Base-by-base conservation (phyloP, 352 stramenopile species). In the Achlya hypogyna region DNA sequence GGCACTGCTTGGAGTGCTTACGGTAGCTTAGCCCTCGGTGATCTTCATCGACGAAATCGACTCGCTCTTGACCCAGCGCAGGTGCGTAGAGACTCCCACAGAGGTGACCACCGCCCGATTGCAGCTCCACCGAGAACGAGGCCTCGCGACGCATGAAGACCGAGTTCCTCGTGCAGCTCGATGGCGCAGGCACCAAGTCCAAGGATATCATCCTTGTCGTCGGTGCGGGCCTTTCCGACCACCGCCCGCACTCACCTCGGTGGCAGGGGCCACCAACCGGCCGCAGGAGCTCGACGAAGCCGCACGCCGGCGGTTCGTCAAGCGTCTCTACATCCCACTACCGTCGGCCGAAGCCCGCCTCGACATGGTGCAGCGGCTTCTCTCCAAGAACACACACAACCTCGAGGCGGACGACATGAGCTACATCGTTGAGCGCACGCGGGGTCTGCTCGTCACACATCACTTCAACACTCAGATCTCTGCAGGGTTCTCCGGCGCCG, bases 1-100 rank as follows among this genome's bases (percentile, higher is more conserved):
- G n/a, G 22, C 5, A 34, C 8, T 34, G 0, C 18, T 27, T 54
- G 23, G 23, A 23, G 49, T 49, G 27, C 22, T 4, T 27, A 31
- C 40, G 51, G 47, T 53, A 4, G 18, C 68, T 22, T 63, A 98
- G 81, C 97, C 97, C 9, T 93, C 93, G 0, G 95, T 99, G 1
- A 96, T 99, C 51, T 99, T 99, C 71, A 98, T 99, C 53, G 97
- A 99, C 74, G 97, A 99, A 78, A 98, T 99, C 67, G 98, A 99
- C 78, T 99, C 96, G 2, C 78, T 99, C 22, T 79, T 99, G 31
- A 98, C 90, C 1, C 88, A 98, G 76, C 77, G 97, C 70, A 98
- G 89, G 76, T 89, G 47, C 53, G 4, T n/a, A n/a, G n/a, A n/a
- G n/a, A n/a, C n/a, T n/a, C n/a, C n/a, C n/a, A n/a, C n/a, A n/a